A percentile compares a stretch with the other conserved stretches of the same genome.
Evolutionary conservation across 768 basidiomycete genomes (phyloP).

Genomic region (Collybia nuda): DNA sequence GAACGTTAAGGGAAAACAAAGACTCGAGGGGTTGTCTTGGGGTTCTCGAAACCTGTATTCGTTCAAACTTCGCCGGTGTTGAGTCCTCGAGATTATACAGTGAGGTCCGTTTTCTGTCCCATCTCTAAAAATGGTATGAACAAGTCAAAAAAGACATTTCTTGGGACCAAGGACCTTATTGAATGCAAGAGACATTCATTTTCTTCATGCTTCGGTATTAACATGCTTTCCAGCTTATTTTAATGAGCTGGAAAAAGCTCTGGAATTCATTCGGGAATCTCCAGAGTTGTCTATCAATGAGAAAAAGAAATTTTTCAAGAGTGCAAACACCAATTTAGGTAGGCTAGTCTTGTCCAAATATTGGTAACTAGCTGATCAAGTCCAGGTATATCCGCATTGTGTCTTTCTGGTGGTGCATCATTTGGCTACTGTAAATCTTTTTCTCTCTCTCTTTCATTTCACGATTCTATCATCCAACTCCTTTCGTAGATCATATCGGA

Average conservation of each 20-base stretch:
- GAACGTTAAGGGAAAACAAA: constrained; percentile 64
- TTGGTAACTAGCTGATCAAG: not conserved
- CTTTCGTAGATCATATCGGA: constrained; percentile 73
- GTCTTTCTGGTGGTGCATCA: constrained; percentile 93
- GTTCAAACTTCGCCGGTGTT: constrained; percentile 91
- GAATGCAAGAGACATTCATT: constrained; percentile 54
- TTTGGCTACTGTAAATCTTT: constrained; percentile 85
- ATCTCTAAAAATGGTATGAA: not conserved
- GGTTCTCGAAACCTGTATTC: constrained; percentile 87
- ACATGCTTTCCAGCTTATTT: constrained; percentile 64
- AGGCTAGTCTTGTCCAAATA: not conserved
- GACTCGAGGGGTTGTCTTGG: constrained; percentile 88
- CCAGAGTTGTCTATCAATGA: constrained; percentile 78
- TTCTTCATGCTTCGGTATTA: constrained; percentile 1
- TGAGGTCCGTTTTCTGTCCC: constrained; percentile 61
- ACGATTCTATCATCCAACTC: not conserved
- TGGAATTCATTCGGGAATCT: constrained; percentile 76
- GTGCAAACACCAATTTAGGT: constrained; percentile 86
- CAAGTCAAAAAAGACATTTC: constrained; percentile 66
- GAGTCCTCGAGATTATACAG: constrained; percentile 89
- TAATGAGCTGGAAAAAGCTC: constrained; percentile 70
- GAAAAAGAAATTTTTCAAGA: constrained; percentile 90
- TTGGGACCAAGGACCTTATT: constrained; percentile 87
- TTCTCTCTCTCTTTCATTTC: not conserved
- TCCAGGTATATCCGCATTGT: constrained; percentile 76